Evolutionary conservation across 108 stramenopile genomes (phyloP), one percentile per base, ranked within the genome.

Genomic region (Epithemia pelagica): DNA sequence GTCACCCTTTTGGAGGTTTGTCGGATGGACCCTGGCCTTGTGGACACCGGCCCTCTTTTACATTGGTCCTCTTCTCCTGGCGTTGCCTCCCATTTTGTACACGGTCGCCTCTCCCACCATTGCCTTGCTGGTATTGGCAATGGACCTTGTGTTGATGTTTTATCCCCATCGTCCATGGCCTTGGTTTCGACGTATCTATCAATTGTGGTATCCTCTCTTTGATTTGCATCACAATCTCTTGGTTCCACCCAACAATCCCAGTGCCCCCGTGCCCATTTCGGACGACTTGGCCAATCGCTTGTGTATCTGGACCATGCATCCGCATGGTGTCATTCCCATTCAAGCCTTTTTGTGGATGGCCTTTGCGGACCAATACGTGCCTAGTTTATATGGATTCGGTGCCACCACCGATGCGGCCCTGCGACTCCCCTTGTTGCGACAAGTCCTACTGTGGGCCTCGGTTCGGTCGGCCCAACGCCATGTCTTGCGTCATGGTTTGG

Each of bases 361-460:
- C 37, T 46, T 46, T 46, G 5, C 10, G 10, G 37, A 46, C 15
- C 37, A 46, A 15, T 46, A 46, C 37, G 5, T 46, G 37, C 37
- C 37, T 15, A 46, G 37, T 46, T 46, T 46, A 15, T 46, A 46
- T 15, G 37, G 37, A 5, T 46, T 46, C 15, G 37, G 37, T 15
- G 37, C 37, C 59, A 52, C 72, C 25, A 65, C 71, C 2, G 68
- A 67, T 30, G 67, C 65, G 15, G 79, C 79, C 1, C 55, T 80
- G 27, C 74, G 79, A 15, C 64, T 65, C 8, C 80, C 80, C 22
- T 63, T 81, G 28, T 81, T 81, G 54, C 76, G 76, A 46, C 80
- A 81, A 66, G 67, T 81, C 52, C 37, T 81, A 25, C 65, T 75
- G 15, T 67, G 67, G 53, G 63, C 74, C 2, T 75, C 75, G 32